Conservation (phyloP, 257 asterid genomes). For the Salvia hispanica region DNA sequence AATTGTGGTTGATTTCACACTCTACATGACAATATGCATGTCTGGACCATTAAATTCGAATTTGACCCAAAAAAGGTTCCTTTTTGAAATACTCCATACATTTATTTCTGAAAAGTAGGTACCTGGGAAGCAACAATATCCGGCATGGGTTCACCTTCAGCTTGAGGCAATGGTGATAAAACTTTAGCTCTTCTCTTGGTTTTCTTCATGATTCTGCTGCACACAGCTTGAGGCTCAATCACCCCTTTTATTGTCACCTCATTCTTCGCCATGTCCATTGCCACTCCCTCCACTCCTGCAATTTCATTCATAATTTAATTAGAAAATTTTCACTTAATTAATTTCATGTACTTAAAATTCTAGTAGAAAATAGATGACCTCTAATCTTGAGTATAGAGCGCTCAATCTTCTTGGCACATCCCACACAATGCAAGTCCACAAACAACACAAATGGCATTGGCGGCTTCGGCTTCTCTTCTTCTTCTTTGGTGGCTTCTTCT, state of each 20-base stretch:
- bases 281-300: conserved; percentile 75
- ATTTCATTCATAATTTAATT: too few species aligned
- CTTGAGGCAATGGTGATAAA: conserved; percentile 65
- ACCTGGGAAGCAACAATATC: conserved; percentile 86
- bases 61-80: too few species aligned
- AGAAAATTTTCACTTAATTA: too few species aligned
- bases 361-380: conserved; percentile 43
- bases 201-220: conserved; percentile 65
- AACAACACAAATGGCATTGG: conserved; percentile 66
- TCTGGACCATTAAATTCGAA: too few species aligned
- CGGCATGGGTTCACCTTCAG: conserved; percentile 74
- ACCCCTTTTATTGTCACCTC: conserved; percentile 78
- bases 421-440: conserved; percentile 80
- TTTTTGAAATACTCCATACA: too few species aligned
- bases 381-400: conserved; percentile 66
- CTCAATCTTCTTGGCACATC: conserved; percentile 86
- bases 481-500: conserved; percentile 32
- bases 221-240: conserved; percentile 74
- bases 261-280: conserved; percentile 60
- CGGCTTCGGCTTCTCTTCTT: conserved; percentile 51
- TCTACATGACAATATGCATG: too few species aligned
- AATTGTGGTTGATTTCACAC: too few species aligned
- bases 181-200: conserved; percentile 63
- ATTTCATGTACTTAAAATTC: too few species aligned
- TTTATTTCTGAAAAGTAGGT: neutral